Conservation (phyloP, 1,284 basidiomycete species). For the Moesziomyces aphidis region DNA sequence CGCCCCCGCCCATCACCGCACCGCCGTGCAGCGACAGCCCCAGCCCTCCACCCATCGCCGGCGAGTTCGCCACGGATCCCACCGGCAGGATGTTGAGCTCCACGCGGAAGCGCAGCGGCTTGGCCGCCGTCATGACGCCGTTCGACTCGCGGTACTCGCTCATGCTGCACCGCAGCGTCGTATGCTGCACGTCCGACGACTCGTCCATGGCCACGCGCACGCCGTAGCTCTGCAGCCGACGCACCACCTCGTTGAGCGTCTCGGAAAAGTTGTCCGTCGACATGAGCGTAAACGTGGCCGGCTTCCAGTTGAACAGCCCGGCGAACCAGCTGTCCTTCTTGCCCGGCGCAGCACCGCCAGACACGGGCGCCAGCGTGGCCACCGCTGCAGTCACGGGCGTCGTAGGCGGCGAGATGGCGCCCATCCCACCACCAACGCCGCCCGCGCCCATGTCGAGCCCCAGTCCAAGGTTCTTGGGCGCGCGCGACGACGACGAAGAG, state of each 20-base stretch:
- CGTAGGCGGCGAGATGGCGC: conserved; percentile 25
- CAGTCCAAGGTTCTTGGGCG: conserved; percentile 57
- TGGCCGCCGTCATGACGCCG: conserved; percentile 41
- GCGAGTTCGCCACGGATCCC: conserved; percentile 44
- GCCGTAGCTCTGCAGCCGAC: conserved; percentile 78
- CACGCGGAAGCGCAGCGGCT: conserved; percentile 64
- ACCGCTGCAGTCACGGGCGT: conserved; percentile 21
- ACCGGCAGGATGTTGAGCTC: conserved; percentile 62
- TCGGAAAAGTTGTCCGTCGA: conserved; percentile 72
- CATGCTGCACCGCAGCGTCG: conserved; percentile 54
- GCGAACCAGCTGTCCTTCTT: conserved; percentile 85
- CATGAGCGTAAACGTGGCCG: conserved; percentile 72
- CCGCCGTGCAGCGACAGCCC: conserved; percentile 29
- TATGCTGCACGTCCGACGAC: conserved; percentile 52
- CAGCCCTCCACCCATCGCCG: conserved; percentile 28
- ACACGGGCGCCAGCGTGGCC: conserved; percentile 16
- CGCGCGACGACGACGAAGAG: conserved; percentile 31
- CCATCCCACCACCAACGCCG: conserved; percentile 1
- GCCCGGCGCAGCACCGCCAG: conserved; percentile 20
- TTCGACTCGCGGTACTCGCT: conserved; percentile 52
- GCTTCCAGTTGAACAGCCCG: conserved; percentile 87
- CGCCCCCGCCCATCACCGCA: conserved; percentile 13
- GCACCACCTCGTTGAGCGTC: conserved; percentile 76
- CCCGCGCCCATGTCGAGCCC: conserved; percentile 49
- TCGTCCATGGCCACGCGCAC: conserved; percentile 77